Evolutionary conservation across 169 alveolate species (phyloP), one percentile per base, ranked within the genome.

Genomic region (Babesia sp.): DNA sequence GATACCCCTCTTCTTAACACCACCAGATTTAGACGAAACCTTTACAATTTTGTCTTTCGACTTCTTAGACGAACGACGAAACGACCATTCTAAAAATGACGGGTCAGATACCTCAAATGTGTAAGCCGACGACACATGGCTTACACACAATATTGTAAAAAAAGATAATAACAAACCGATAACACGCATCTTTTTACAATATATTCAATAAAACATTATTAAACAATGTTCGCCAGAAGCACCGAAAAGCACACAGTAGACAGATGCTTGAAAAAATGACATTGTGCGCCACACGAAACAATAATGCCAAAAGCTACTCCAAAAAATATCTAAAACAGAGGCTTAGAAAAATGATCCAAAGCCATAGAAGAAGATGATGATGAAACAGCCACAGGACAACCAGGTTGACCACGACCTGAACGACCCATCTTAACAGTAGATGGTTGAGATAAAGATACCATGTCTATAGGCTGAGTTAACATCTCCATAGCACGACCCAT

Each of bases 391-490:
- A 26, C 8, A 6, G 53, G 5, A 44, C 50, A 57, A 28, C 24
- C 22, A 5, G 50, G 53, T 22, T 22, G 53, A 12, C 9, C 53
- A 14, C 20, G 28, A 8, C 37, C 46, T 45, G 67, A 20, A 50
- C 28, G 1, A n/a, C n/a, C n/a, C n/a, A n/a, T n/a, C 12, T 14
- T 18, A 34, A n/a, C 71, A 28, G 4, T 41, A 16, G 71, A 39
- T 14, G 71, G 20, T 12, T 1, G 39, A 14, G 57, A 9, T 2
- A n/a, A 37, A 9, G 29, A 29, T 33, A 53, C 74, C 51, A 64
- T 9, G 67, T 57, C 67, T 34, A 57, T 57, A 16, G 74, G 74
- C 41, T 50, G 59, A 22, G 45, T 64, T 50, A 64, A 31, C 33
- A 64, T 2, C 54, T 45, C 74, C 46, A 64, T 44, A 5, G 74